These are phyloP conservation scores for Tolypocladium pustulatum DNA, from an alignment of 2,329 filamentous ascomycete species.

Conservation along the genomic window DNA sequence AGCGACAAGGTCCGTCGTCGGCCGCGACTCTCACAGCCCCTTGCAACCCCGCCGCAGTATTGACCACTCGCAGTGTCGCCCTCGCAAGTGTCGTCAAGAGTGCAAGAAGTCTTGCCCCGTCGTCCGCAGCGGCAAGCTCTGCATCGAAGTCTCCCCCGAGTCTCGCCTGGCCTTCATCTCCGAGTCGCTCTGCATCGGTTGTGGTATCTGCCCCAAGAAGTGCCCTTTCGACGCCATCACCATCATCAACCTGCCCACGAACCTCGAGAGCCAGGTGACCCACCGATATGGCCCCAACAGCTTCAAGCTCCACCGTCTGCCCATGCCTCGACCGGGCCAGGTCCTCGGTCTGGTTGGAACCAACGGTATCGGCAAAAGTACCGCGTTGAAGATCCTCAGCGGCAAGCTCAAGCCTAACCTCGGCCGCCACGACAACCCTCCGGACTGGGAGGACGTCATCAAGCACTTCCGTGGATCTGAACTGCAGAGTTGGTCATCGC, in stretches of 20 bases:
- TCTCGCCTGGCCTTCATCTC: slow-evolving; percentile 98
- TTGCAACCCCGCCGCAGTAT: slow-evolving; percentile 16
- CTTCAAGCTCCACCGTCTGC: slow-evolving; percentile 96
- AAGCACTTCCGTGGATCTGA: slow-evolving; percentile 98
- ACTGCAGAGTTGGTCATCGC: slow-evolving; percentile 67
- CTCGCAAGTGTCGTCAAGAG: slow-evolving; percentile 86
- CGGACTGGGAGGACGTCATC: slow-evolving; percentile 98
- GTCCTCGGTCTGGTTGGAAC: slow-evolving; percentile 95
- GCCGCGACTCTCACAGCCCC: slow-evolving; percentile 2
- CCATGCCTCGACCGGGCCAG: slow-evolving; percentile 90
- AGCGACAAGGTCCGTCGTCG: slow-evolving; percentile 71
- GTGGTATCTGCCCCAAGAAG: slow-evolving; percentile 99
- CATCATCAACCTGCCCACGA: slow-evolving; percentile 99
- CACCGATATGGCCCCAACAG: slow-evolving; percentile 99
- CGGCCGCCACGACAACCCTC: slow-evolving; percentile 89
- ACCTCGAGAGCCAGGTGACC: slow-evolving; percentile 95
- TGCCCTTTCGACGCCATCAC: slow-evolving; percentile 98
- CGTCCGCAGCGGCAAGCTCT: slow-evolving; percentile 92
- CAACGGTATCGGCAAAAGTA: slow-evolving; percentile 99
- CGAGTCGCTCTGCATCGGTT: slow-evolving; percentile 91
- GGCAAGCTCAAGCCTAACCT: slow-evolving; percentile 98
- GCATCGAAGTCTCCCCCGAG: slow-evolving; percentile 81
- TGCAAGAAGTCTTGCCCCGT: slow-evolving; percentile 99
- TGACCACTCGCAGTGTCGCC: slow-evolving; percentile 23
- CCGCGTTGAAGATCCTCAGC: slow-evolving; percentile 96